Evolutionary conservation across 768 basidiomycete species (phyloP).

Genomic region (Lentinula detonsa): DNA sequence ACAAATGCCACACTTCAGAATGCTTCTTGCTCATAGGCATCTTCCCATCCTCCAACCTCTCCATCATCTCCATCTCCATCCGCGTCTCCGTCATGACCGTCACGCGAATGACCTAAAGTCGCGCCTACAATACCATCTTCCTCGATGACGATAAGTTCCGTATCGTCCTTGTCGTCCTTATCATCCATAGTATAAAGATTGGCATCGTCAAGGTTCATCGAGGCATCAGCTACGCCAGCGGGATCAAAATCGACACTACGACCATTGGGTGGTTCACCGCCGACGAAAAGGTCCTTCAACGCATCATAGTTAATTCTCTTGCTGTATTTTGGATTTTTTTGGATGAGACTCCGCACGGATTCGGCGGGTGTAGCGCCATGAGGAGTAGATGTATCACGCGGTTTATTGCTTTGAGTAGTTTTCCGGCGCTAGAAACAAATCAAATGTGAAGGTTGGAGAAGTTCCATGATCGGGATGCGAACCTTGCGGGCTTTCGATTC

Average conservation of each 20-base stretch:
- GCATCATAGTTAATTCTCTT: conserved; percentile 94
- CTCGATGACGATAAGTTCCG: conserved; percentile 35
- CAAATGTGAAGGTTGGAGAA: conserved; percentile 17
- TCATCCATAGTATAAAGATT: conserved; percentile 15
- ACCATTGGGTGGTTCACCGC: conserved; percentile 11
- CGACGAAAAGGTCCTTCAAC: conserved; percentile 71
- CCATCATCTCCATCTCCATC: conserved; percentile 45
- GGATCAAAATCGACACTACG: background rate
- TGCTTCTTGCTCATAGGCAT: conserved; percentile 69
- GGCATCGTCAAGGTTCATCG: conserved; percentile 1
- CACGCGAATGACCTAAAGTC: conserved; percentile 13
- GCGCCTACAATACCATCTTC: conserved; percentile 30
- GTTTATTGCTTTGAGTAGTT: conserved; percentile 42
- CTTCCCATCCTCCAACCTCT: conserved; percentile 38
- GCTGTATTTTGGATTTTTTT: conserved; percentile 84
- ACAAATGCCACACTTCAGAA: too few species aligned
- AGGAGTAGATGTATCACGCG: conserved; percentile 69
- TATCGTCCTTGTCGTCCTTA: conserved; percentile 40
- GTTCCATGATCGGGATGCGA: conserved; percentile 39
- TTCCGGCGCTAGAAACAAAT: conserved; percentile 55
- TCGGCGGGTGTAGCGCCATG: conserved; percentile 71
- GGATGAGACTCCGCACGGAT: conserved; percentile 69
- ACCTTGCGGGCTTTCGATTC: conserved; percentile 70
- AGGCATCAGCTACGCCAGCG: background rate
- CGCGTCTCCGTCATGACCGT: conserved; percentile 31